Evolutionary conservation across 345 rosid species (phyloP).

Genomic region (Syzygium aqueum): DNA sequence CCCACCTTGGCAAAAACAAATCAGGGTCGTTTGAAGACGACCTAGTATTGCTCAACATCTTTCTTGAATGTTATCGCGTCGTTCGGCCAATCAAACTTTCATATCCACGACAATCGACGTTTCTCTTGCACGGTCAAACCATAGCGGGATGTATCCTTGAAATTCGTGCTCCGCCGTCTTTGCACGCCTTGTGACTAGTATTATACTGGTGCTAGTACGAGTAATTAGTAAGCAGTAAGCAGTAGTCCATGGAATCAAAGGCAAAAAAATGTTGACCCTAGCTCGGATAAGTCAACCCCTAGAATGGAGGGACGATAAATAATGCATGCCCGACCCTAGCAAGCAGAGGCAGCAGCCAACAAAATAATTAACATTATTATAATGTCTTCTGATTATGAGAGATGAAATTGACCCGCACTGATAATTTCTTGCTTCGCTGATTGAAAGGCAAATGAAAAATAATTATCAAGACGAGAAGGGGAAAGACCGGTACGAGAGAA

Average conservation of each 20-base stretch:
- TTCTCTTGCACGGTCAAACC: rapidly evolving
- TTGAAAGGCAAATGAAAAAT: background rate
- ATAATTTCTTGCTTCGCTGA: background rate
- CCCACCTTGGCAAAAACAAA: background rate
- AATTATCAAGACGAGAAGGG: background rate
- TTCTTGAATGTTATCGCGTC: rapidly evolving
- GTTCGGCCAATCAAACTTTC: background rate
- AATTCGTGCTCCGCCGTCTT: background rate
- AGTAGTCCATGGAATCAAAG: background rate
- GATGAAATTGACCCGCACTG: background rate
- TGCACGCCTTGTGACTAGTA: background rate
- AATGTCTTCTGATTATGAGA: background rate
- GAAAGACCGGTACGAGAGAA: background rate
- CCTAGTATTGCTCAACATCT: background rate
- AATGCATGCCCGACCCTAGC: background rate
- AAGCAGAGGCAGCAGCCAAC: background rate
- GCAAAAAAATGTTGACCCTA: background rate
- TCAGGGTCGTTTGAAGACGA: background rate
- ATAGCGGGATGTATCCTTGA: background rate
- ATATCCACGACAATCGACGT: rapidly evolving
- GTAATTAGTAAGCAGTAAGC: background rate
- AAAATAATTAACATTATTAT: background rate
- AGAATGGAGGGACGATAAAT: background rate
- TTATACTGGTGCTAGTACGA: background rate
- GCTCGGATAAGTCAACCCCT: background rate